Evolutionary conservation across 2,329 filamentous ascomycete species (phyloP).

Genomic region (Aspergillus texensis): DNA sequence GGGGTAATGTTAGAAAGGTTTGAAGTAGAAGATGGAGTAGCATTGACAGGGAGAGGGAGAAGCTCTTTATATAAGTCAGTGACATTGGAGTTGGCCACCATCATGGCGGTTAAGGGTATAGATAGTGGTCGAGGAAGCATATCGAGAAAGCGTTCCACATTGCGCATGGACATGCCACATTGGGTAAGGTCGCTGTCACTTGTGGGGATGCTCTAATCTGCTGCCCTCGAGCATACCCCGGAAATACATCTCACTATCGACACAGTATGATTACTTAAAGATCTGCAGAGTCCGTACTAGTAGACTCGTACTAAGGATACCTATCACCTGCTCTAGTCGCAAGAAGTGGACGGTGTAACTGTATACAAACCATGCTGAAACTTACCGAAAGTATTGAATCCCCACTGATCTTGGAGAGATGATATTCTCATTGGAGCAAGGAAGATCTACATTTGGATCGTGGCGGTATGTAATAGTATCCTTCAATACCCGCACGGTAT

Average conservation of each 20-base stretch:
- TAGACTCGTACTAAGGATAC: no score
- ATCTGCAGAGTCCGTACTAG: no score
- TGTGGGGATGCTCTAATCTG: neutral
- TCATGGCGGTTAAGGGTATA: neutral
- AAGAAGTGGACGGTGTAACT: neutral
- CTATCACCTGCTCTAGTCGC: neutral
- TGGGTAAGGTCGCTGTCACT: conserved; percentile 18
- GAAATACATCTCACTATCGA: neutral
- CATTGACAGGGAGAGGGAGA: neutral
- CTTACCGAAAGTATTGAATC: neutral
- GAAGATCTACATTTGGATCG: no score
- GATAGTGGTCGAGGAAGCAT: neutral
- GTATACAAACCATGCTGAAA: neutral
- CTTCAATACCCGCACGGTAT: no score
- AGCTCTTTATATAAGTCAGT: neutral
- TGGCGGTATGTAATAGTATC: no score
- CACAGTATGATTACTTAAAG: no score
- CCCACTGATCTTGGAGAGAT: no score
- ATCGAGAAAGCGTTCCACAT: neutral
- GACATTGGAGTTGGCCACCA: neutral
- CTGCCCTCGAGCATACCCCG: neutral
- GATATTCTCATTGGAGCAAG: no score
- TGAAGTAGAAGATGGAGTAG: neutral
- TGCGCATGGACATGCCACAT: conserved; percentile 34
- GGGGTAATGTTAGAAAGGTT: neutral